Base-by-base conservation (phyloP, 108 stramenopile genomes). In the Hondaea fermentalgiana region DNA sequence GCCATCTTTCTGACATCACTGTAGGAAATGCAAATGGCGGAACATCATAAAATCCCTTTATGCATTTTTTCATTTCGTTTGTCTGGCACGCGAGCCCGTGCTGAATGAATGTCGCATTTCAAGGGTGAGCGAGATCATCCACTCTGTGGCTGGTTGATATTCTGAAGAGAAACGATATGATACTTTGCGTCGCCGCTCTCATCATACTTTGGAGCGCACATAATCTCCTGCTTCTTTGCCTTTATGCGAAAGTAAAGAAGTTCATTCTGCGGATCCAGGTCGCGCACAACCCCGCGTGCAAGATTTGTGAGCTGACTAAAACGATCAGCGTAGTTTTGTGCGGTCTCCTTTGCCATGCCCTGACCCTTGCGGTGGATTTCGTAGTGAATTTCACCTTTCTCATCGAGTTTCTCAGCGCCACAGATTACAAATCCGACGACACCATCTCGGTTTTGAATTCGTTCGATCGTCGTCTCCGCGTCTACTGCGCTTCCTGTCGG, bases 401-500 rank as follows among this genome's bases (percentile, higher is more conserved):
- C 76, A 53, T 83, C 76, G 16, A 83, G 0, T 3, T 53, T 47
- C 3, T 83, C 17, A 17, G 76, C 19, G 49, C 76, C 76, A 23
- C 76, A 83, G 49, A 83, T 83, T 1, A 83, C 76, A 53, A 83
- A 83, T 0, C 49, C 76, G 12, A 53, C 76, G n/a, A 83, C 76
- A 6, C 76, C 76, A 53, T 83, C 76, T 8, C 76, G 76, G 25
- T 21, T 25, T 53, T 83, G 76, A 16, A 83, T 83, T 0, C 76
- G 45, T 23, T 83, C 76, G 76, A 83, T 83, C 51, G 76, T 83
- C 51, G 76, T 83, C 5, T 83, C 76, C 12, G 76, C 76, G 51
- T 83, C 76, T 45, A 83, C 76, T 2, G 76, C 76, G 4, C 76
- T 83, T n/a, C 76, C 76, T 12, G 76, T 83, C 45, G 76, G 76